Conservation (phyloP, 495 filamentous ascomycete genomes). For the Xylaria bambusicola region DNA sequence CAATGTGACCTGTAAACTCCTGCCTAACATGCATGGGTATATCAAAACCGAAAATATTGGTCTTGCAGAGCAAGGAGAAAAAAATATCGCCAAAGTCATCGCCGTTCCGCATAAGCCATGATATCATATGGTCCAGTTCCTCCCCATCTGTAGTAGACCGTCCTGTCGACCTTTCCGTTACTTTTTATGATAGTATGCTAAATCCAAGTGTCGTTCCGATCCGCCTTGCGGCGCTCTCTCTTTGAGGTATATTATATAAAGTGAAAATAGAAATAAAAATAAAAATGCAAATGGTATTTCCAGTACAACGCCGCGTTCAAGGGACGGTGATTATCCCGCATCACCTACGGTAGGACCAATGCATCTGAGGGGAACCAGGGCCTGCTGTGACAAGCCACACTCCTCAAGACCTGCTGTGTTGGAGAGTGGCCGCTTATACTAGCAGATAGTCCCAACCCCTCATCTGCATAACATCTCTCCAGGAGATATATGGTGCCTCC, state of each 20-base stretch:
- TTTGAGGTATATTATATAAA: slow-evolving; percentile 33
- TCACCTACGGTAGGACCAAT: slow-evolving; percentile 28
- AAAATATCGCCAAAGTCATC: slow-evolving; percentile 23
- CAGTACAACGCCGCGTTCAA: slow-evolving; percentile 24
- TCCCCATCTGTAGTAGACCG: slow-evolving; percentile 22
- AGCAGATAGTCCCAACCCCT: slow-evolving; percentile 92
- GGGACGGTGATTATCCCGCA: slow-evolving; percentile 34
- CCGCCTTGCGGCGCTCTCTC: slow-evolving; percentile 41
- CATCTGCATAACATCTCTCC: slow-evolving; percentile 91
- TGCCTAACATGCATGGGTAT: slow-evolving; percentile 38
- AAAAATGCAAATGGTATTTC: slow-evolving; percentile 18
- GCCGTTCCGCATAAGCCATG: slow-evolving; percentile 32
- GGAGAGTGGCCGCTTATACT: slow-evolving; percentile 58
- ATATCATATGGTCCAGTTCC: slow-evolving; percentile 35
- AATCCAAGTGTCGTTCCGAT: slow-evolving; percentile 39
- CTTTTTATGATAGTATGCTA: slow-evolving; percentile 22
- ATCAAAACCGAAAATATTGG: slow-evolving; percentile 26
- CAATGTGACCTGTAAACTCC: slow-evolving; percentile 22
- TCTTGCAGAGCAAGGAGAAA: slow-evolving; percentile 19
- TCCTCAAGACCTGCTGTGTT: slow-evolving; percentile 41
- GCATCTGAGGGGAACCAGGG: slow-evolving; percentile 32
- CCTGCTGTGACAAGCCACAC: slow-evolving; percentile 28
- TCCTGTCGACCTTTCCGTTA: slow-evolving; percentile 24
- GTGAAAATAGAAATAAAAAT: no score
- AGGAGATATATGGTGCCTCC: slow-evolving; percentile 69